Percentiles rank a stretch among this genome's conserved stretches.
These are phyloP conservation scores for Paxillus involutus DNA, from an alignment of 768 basidiomycete genomes.

Conservation along the genomic window DNA sequence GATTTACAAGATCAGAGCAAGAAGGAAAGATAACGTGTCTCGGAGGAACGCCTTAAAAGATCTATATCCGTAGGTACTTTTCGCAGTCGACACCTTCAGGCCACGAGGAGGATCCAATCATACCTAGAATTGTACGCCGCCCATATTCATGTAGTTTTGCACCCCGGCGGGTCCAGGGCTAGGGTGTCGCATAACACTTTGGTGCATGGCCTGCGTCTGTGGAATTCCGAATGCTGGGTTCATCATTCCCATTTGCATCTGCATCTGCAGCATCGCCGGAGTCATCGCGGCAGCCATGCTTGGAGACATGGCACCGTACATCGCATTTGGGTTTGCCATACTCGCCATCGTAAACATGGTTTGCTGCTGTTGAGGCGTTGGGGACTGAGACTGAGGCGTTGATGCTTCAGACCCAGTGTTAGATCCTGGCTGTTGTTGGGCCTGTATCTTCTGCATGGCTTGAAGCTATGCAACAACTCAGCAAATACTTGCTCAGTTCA, in stretches of 20 bases:
- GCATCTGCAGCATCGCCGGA: conserved; percentile 43
- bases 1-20: conserved; percentile 19
- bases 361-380: conserved; percentile 45
- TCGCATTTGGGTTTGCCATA: conserved; percentile 45
- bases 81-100: conserved; percentile 5
- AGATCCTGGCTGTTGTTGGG: conserved; percentile 28
- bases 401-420: conserved; percentile 26
- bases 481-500: background rate
- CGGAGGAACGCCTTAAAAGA: conserved; percentile 15
- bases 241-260: conserved; percentile 49
- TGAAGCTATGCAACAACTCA: conserved; percentile 55
- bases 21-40: conserved; percentile 1
- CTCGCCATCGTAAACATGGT: conserved; percentile 45
- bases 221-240: conserved; percentile 49
- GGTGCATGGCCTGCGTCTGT: conserved; percentile 77
- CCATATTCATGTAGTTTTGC: conserved; percentile 47
- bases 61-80: conserved; percentile 24
- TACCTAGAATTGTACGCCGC: conserved; percentile 32
- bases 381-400: conserved; percentile 39
- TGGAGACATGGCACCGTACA: conserved; percentile 32
- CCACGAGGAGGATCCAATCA: conserved; percentile 4
- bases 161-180: conserved; percentile 57
- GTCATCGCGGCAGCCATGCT: conserved; percentile 29
- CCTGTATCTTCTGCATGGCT: conserved; percentile 72
- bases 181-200: conserved; percentile 82